phyloP scores from a whole-genome alignment of 768 basidiomycete species.

The Boletus huronensis region DNA sequence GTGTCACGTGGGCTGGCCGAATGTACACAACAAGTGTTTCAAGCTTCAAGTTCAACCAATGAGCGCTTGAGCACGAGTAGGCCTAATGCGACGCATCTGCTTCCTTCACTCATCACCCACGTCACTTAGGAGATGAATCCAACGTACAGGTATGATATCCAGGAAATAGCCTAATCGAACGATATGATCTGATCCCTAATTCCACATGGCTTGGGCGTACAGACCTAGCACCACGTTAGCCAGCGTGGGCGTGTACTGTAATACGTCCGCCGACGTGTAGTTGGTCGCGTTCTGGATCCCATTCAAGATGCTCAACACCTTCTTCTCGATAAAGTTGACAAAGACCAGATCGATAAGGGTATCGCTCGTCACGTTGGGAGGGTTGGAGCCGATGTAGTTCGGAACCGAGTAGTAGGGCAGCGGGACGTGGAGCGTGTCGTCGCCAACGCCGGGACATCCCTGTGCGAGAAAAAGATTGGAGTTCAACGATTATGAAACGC shows the following conservation, averaged over 20 bases:
- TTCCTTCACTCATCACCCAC: no score
- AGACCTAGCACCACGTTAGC: constrained; percentile 36
- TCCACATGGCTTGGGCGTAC: constrained; percentile 39
- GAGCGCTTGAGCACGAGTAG: no score
- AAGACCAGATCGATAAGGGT: constrained; percentile 72
- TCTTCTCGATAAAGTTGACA: constrained; percentile 59
- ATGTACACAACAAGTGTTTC: no score
- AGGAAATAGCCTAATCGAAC: background rate
- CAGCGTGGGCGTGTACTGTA: constrained; percentile 47
- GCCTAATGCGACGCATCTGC: no score
- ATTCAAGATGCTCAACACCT: constrained; percentile 56
- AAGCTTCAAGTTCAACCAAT: no score
- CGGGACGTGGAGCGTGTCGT: constrained; percentile 65
- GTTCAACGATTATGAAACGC: background rate
- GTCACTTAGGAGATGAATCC: no score
- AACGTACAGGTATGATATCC: background rate
- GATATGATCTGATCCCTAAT: constrained; percentile 9
- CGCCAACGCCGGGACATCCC: constrained; percentile 73
- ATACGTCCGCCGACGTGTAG: constrained; percentile 52
- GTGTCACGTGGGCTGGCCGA: no score
- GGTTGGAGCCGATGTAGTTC: constrained; percentile 54
- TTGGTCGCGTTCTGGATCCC: constrained; percentile 44
- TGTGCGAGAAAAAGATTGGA: constrained; percentile 13
- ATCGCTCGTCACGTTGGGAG: constrained; percentile 47
- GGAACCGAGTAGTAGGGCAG: constrained; percentile 54